These are phyloP conservation scores for Carex kokanica DNA, from an alignment of 176 grass and related monocot species.

Conservation along the genomic window DNA sequence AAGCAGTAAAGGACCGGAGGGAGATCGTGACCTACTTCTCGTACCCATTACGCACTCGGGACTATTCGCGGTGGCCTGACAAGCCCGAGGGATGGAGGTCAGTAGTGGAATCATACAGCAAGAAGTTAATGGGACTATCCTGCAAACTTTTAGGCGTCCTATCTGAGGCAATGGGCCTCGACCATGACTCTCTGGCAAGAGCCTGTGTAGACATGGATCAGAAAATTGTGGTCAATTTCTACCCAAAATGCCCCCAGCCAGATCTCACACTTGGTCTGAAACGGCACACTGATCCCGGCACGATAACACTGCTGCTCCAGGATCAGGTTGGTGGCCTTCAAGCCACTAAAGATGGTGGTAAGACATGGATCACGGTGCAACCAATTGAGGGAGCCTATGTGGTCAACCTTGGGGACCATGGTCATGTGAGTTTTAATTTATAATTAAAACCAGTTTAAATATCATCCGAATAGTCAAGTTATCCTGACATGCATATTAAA, in stretches of 20 bases:
- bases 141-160: slow-evolving; percentile 47
- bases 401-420: slow-evolving; percentile 78
- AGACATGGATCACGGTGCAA: slow-evolving; percentile 65
- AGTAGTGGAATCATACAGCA: slow-evolving; percentile 40
- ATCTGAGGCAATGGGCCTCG: slow-evolving; percentile 63
- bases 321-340: slow-evolving; percentile 72
- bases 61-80: slow-evolving; percentile 46
- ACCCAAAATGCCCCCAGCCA: slow-evolving; percentile 77
- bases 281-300: slow-evolving; percentile 81
- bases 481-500: background rate
- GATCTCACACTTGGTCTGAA: slow-evolving; percentile 76
- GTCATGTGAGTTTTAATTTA: slow-evolving; percentile 50
- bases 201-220: slow-evolving; percentile 74
- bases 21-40: slow-evolving; percentile 50
- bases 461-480: background rate
- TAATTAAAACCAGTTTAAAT: background rate
- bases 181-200: slow-evolving; percentile 37
- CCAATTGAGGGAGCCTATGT: slow-evolving; percentile 54
- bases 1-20: slow-evolving; percentile 41
- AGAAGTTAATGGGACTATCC: slow-evolving; percentile 44
- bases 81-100: slow-evolving; percentile 33
- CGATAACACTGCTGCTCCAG: slow-evolving; percentile 82
- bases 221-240: slow-evolving; percentile 86
- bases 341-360: slow-evolving; percentile 44
- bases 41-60: slow-evolving; percentile 18